Evolutionary conservation across 2,329 filamentous ascomycete species (phyloP), one percentile per base, ranked within the genome.

Genomic region (Albophoma yamanashiensis): DNA sequence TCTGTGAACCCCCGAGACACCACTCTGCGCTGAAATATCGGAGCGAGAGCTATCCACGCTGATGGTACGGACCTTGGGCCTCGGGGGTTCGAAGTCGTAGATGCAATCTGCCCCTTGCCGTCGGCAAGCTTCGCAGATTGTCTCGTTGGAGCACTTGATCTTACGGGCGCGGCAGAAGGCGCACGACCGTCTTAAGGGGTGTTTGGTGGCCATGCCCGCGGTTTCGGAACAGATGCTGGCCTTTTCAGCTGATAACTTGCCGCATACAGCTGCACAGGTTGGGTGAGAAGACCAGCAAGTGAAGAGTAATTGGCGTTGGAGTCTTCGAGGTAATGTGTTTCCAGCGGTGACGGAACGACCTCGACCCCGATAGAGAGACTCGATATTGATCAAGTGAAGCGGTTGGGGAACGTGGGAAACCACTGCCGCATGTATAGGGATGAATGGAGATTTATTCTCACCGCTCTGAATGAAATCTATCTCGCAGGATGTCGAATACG

Each of bases 71-170:
- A 63, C 58, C 63, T 71, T 73, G 52, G 66, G 61, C 27, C 71
- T 67, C 8, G 67, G 64, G 8, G 70, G 66, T 58, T 74, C 72
- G 59, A 73, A 73, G 63, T 74, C 72, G 65, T 74, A 74, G 63
- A 74, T 74, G 63, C 72, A 74, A 63, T 74, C 71, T 56, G 68
- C 70, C 12, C 70, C 71, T 59, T 74, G 72, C 45, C 69, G 67
- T 47, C 71, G 69, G 55, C 72, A 74, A 34, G 72, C 72, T 59
- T 74, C 70, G 65, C 72, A 74, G 43, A 74, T 74, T 36, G 69
- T 69, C 55, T 72, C 72, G 63, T 74, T 74, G 58, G 70, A 73
- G 62, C 72, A 74, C 58, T 73, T 74, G 65, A 74, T 74, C 64
- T 74, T 74, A 20, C 72, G 67, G 34, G 72, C 71, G n/a, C 72